Evolutionary conservation across 768 basidiomycete species (phyloP).

Genomic region (Gymnopilus dilepis): DNA sequence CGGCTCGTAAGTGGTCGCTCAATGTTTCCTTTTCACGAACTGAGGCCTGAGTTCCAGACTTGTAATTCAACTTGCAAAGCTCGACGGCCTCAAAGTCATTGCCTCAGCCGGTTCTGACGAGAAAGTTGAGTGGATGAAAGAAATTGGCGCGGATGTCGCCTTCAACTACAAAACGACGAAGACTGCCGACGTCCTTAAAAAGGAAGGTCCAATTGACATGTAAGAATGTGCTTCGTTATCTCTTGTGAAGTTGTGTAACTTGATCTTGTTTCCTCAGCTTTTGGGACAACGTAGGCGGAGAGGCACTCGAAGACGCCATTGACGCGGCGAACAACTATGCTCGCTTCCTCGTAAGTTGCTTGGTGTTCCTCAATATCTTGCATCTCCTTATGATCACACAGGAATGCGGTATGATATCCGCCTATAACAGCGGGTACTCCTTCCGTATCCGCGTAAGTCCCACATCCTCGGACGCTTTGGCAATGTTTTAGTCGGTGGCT

Average conservation of each 20-base stretch:
- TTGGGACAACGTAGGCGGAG: constrained; percentile 68
- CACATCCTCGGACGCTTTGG: too few species aligned
- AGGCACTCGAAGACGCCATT: constrained; percentile 62
- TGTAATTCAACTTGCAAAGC: constrained; percentile 57
- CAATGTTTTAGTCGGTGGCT: neutral
- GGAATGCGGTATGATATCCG: constrained; percentile 50
- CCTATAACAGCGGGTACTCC: constrained; percentile 37
- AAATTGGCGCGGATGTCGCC: constrained; percentile 66
- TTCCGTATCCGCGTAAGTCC: constrained; percentile 31
- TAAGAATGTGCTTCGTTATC: constrained; percentile 28
- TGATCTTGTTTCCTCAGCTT: constrained; percentile 34
- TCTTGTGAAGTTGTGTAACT: neutral
- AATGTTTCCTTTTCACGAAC: neutral
- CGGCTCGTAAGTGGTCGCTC: constrained; percentile 53
- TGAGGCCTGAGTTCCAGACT: constrained; percentile 31
- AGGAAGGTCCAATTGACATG: constrained; percentile 58
- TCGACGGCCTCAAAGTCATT: constrained; percentile 66
- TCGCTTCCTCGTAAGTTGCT: constrained; percentile 52
- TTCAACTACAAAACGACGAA: constrained; percentile 76
- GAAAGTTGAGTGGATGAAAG: constrained; percentile 66
- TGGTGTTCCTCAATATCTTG: neutral
- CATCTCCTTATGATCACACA: constrained; percentile 7
- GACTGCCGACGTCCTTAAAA: constrained; percentile 54
- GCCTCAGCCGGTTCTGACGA: constrained; percentile 74
- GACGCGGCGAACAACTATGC: constrained; percentile 48